Conservation (phyloP, 2,329 filamentous ascomycete species). For the Xylaria digitata region DNA sequence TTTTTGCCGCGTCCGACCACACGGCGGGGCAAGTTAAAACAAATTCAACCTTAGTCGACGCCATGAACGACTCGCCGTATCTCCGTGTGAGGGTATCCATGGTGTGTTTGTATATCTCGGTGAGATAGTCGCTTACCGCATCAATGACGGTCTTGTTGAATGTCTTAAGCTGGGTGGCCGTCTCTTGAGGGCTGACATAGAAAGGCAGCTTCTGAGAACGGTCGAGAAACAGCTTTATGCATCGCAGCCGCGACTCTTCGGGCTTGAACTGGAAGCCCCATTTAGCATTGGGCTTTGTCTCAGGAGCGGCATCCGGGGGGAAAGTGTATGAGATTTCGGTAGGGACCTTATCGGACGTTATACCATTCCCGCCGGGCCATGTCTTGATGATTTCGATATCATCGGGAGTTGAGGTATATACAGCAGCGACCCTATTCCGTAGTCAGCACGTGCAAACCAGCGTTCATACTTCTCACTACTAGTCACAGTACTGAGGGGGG, state of each 20-base stretch:
- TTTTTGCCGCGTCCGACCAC: constrained; percentile 88
- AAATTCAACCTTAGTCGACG: constrained; percentile 78
- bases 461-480: not conserved
- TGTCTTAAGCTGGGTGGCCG: constrained; percentile 78
- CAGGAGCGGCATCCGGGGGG: constrained; percentile 52
- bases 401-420: constrained; percentile 80
- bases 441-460: constrained; percentile 31
- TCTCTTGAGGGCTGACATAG: constrained; percentile 82
- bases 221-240: constrained; percentile 87
- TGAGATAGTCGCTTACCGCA: constrained; percentile 82
- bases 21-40: constrained; percentile 85
- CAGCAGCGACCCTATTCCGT: constrained; percentile 70
- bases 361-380: constrained; percentile 85
- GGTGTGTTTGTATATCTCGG: constrained; percentile 79
- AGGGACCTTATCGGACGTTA: constrained; percentile 89
- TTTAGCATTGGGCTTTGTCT: constrained; percentile 66
- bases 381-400: constrained; percentile 86
- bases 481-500: not conserved
- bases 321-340: constrained; percentile 77
- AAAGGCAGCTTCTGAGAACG: constrained; percentile 83
- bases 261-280: constrained; percentile 89
- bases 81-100: constrained; percentile 80
- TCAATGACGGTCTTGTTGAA: constrained; percentile 82
- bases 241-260: constrained; percentile 79
- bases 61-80: constrained; percentile 84